A percentile compares a stretch with the other conserved stretches of the same genome.
These are phyloP conservation scores for Candida orba DNA, from an alignment of 805 yeast genomes.

Conservation along the genomic window DNA sequence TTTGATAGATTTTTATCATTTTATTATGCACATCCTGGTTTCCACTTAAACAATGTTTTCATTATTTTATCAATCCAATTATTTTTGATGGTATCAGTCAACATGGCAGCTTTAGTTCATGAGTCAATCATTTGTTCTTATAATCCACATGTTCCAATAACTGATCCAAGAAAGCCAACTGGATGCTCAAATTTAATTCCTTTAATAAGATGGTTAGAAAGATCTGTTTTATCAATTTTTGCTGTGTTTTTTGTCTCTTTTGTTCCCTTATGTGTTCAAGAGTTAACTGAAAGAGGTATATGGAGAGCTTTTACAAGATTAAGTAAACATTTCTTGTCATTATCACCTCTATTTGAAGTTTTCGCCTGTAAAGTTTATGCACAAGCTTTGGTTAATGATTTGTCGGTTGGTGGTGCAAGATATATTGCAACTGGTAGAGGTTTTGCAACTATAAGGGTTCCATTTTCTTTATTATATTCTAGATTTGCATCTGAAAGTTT, in stretches of 20 bases:
- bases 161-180: constrained; percentile 52
- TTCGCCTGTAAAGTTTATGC: constrained; percentile 76
- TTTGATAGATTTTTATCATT: constrained; percentile 73
- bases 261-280: constrained; percentile 71
- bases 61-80: constrained; percentile 63
- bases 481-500: constrained; percentile 64
- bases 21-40: constrained; percentile 83
- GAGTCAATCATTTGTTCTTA: constrained; percentile 57
- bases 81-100: constrained; percentile 49
- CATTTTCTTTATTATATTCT: constrained; percentile 57
- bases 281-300: constrained; percentile 68
- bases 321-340: constrained; percentile 57
- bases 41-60: constrained; percentile 72
- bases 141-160: constrained; percentile 49
- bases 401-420: constrained; percentile 73
- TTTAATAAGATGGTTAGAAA: constrained; percentile 64
- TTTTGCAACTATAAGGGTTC: constrained; percentile 66
- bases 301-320: constrained; percentile 60
- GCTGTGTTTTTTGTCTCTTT: constrained; percentile 69
- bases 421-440: constrained; percentile 83
- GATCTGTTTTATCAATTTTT: constrained; percentile 68
- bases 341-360: constrained; percentile 74
- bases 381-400: constrained; percentile 57
- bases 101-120: constrained; percentile 56
- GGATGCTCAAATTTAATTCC: constrained; percentile 73